Conservation (phyloP, 2,329 filamentous ascomycete genomes). For the Neospermospora avenae region DNA sequence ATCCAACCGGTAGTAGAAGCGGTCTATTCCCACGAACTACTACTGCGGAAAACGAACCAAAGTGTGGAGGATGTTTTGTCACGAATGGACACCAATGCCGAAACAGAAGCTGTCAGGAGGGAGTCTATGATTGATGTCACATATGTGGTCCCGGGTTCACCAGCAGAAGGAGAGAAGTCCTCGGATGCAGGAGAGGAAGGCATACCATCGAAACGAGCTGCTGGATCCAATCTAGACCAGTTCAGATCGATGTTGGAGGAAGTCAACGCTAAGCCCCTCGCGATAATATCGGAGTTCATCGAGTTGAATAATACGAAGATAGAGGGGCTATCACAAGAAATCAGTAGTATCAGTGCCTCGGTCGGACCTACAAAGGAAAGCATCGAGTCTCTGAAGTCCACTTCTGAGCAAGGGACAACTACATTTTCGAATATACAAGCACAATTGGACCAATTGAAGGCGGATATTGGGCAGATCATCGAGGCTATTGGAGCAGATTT, state of each 20-base stretch:
- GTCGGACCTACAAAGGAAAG: constrained; percentile 21
- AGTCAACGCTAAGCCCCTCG: constrained; percentile 23
- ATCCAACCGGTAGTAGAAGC: constrained; percentile 35
- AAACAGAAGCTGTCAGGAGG: constrained; percentile 9
- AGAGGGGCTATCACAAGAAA: constrained; percentile 21
- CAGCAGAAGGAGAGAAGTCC: constrained; percentile 2
- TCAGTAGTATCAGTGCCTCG: constrained; percentile 22
- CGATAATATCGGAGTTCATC: constrained; percentile 26
- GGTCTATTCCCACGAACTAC: constrained; percentile 33
- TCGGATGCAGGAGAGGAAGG: not conserved
- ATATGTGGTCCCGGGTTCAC: constrained; percentile 1
- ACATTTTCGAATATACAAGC: constrained; percentile 29
- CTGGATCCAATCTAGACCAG: constrained; percentile 10
- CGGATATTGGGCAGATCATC: constrained; percentile 28
- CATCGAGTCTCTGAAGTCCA: constrained; percentile 23
- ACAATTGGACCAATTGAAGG: constrained; percentile 33
- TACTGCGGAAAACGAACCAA: constrained; percentile 32
- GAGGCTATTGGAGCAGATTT: constrained; percentile 28
- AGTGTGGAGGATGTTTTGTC: constrained; percentile 33
- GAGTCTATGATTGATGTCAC: constrained; percentile 11
- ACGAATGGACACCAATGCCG: constrained; percentile 25
- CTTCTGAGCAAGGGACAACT: constrained; percentile 27
- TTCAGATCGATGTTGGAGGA: constrained; percentile 24
- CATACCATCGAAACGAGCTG: not conserved
- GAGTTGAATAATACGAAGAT: constrained; percentile 27